Evolutionary conservation across 2,329 filamentous ascomycete species (phyloP).

Genomic region (Zymoseptoria crescenta): DNA sequence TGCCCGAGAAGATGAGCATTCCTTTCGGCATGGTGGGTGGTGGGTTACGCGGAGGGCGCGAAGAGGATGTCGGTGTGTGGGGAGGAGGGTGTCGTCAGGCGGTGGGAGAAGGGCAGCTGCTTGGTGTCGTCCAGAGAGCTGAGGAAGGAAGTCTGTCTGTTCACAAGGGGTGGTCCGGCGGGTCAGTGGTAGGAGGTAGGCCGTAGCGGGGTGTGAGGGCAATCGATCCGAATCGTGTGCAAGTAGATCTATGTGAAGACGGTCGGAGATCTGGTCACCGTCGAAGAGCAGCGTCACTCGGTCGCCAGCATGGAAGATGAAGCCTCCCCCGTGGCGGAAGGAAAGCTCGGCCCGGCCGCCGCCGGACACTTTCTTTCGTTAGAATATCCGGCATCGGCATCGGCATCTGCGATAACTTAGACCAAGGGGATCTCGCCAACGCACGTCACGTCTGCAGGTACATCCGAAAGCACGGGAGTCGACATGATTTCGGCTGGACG

Average conservation of each 20-base stretch:
- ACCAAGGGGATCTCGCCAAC: neutral
- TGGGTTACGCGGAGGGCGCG: neutral
- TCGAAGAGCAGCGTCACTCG: neutral
- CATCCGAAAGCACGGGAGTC: no score
- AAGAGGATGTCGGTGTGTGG: neutral
- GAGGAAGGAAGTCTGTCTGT: neutral
- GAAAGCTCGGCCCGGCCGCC: neutral
- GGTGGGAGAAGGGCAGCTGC: neutral
- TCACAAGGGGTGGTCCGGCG: no score
- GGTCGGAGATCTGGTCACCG: neutral
- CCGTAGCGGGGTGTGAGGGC: neutral
- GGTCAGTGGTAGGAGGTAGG: no score
- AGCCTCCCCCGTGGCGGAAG: neutral
- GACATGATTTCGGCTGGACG: neutral
- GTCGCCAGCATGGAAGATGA: neutral
- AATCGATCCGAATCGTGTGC: no score
- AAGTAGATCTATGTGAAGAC: no score
- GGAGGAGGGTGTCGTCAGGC: neutral
- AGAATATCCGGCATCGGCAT: no score
- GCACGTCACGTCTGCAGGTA: neutral
- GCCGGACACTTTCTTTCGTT: neutral
- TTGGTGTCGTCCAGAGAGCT: neutral
- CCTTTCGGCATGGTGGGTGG: slow-evolving; percentile 70
- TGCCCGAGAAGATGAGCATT: slow-evolving; percentile 87
- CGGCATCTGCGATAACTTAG: no score